phyloP scores from a whole-genome alignment of 345 rosid genomes.

The Stellera chamaejasme region DNA sequence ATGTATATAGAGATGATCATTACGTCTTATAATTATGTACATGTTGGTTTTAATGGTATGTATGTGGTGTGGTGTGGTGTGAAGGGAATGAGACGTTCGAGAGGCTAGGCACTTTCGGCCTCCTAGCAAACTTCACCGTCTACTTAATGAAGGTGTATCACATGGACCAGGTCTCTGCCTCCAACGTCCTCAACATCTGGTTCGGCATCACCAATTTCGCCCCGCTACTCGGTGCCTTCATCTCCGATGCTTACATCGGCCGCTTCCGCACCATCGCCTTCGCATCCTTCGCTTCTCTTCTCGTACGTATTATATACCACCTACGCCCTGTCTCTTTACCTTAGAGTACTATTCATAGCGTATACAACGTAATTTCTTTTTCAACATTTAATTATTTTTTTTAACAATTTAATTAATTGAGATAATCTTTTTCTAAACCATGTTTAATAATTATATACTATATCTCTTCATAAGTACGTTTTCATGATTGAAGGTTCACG shows the following conservation, averaged over 20 bases:
- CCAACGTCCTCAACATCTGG: slow-evolving; percentile 57
- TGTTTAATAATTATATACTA: too few species aligned
- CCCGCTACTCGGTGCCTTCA: slow-evolving; percentile 59
- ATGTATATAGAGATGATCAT: neutral
- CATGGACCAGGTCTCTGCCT: slow-evolving; percentile 47
- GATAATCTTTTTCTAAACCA: too few species aligned
- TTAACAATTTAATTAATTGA: too few species aligned
- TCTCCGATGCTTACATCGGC: slow-evolving; percentile 45
- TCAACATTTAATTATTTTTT: too few species aligned
- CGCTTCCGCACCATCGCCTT: slow-evolving; percentile 42
- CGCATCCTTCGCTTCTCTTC: slow-evolving; percentile 40
- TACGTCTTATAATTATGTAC: too few species aligned
- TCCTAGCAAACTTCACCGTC: slow-evolving; percentile 51
- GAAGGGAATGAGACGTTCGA: slow-evolving; percentile 73
- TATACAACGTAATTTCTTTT: too few species aligned
- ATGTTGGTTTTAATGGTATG: too few species aligned
- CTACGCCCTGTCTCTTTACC: too few species aligned
- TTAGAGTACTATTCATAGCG: too few species aligned
- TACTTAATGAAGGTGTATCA: slow-evolving; percentile 51
- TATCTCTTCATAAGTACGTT: too few species aligned
- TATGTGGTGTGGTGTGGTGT: slow-evolving; percentile 2
- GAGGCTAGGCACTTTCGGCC: slow-evolving; percentile 57
- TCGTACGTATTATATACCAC: slow-evolving; percentile 29
- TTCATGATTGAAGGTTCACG: too few species aligned
- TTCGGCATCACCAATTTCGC: slow-evolving; percentile 50